Base-by-base conservation (phyloP, 148 eudicot genomes). In the Arctostaphylos glauca region DNA sequence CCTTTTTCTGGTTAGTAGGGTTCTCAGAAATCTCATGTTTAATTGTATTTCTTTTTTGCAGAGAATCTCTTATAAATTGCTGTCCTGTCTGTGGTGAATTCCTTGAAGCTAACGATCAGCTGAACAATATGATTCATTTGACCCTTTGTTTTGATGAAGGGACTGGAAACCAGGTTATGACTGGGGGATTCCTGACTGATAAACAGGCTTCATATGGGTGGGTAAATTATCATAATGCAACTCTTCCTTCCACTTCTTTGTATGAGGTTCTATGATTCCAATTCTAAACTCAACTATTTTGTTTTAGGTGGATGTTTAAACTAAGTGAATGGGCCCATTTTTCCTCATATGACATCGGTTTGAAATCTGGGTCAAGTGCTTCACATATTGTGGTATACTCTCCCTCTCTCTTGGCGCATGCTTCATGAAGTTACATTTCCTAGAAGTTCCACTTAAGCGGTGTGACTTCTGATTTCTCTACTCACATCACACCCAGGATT, bases 111-210 rank as follows among this genome's bases (percentile, higher is more conserved):
- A 90, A 94, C 19, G 92, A 96, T 87, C 76, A 68, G 84, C 83
- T 96, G 82, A 91, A 93, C 78, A 84, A 81, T 82, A 88, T 94
- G 92, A 88, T 96, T 85, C 98, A 96, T 87, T 87, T 96, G 98
- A 91, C 98, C 82, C 84, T 96, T 64, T 96, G 98, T 83, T 96
- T 96, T 81, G 93, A 96, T 85, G 98, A 96, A 87, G 98, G 98
- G 76, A 93, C 97, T 85, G 97, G 98, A 77, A 90, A 88, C 83
- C 92, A 92, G 81, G 90, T 90, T 82, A 94, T 96, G 98, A 90
- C 94, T 64, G 98, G 98, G 78, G 98, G 98, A 62, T 96, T 93
- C 89, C 88, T 96, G 88, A 96, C 98, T n/a, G 98, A 96, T 84
- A 93, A 91, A 85, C 92, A 96, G 85, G 98, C 98, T 78, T 89